Conservation (phyloP, 2,329 filamentous ascomycete species). For the Fusarium papillatum region DNA sequence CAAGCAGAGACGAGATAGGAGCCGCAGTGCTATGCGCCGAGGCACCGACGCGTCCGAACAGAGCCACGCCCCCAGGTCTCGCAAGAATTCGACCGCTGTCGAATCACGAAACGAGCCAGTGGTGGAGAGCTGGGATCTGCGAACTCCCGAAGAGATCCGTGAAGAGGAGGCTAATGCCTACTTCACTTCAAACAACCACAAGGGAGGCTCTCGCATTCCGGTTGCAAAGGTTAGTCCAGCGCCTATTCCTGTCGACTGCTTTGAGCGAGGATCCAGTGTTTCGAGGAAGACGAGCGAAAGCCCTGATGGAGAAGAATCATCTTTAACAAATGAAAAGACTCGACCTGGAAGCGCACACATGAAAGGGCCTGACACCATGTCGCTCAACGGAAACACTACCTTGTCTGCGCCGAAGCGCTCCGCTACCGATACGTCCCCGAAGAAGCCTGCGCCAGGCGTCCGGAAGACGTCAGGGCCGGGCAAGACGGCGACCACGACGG, state of each 20-base stretch:
- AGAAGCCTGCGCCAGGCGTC: constrained; percentile 57
- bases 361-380: constrained; percentile 46
- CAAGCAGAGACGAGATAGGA: constrained; percentile 57
- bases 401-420: constrained; percentile 55
- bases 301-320: constrained; percentile 69
- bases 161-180: constrained; percentile 67
- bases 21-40: constrained; percentile 51
- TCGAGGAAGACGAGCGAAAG: constrained; percentile 70
- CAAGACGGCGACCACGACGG: constrained; percentile 55
- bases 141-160: constrained; percentile 83
- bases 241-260: constrained; percentile 78
- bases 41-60: constrained; percentile 49
- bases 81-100: constrained; percentile 61
- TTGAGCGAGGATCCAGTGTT: constrained; percentile 81
- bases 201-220: constrained; percentile 85
- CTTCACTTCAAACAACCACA: constrained; percentile 65
- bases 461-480: constrained; percentile 61
- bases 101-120: constrained; percentile 57
- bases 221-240: constrained; percentile 84
- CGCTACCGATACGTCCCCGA: constrained; percentile 66
- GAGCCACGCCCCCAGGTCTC: constrained; percentile 45
- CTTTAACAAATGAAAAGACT: constrained; percentile 69
- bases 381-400: constrained; percentile 24
- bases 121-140: constrained; percentile 76
- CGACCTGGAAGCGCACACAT: constrained; percentile 80